Base-by-base conservation (phyloP, 75 land plant species). In the Selaginella moellendorffii region DNA sequence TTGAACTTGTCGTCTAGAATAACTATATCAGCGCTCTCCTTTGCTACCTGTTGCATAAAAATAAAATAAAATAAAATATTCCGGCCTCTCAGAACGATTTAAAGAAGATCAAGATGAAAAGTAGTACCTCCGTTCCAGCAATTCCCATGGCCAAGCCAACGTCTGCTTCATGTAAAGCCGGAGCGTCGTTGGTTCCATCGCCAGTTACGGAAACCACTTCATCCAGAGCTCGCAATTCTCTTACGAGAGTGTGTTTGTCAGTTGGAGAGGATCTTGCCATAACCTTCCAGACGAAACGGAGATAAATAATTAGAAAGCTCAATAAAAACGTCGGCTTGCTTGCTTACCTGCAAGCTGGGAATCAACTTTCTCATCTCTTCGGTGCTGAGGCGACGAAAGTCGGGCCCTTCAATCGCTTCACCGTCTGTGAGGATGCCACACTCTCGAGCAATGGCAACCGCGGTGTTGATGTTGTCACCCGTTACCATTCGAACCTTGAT, bases 81-180 rank as follows among this genome's bases (percentile, higher is more conserved):
- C n/a, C n/a, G n/a, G n/a, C n/a, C n/a, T n/a, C n/a, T n/a, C n/a
- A n/a, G n/a, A n/a, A n/a, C n/a, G n/a, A 58, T 9, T 9, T 9
- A 19, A 58, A 2, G 61, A 53, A 58, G 2, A 8, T 28, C 2
- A 14, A 21, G 61, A 58, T 12, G 20, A n/a, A 8, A 17, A 68
- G 67, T 14, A 24, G 79, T 36, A 89, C 98, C 98, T 93, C 98
- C 26, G 98, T 93, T 61, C 98, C 98, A 65, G 90, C 80, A 62
- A 93, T 93, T 24, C 98, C 98, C 98, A 93, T 93, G 31, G 98
- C 96, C 64, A 93, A 78, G 54, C 98, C 98, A 67, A 93, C 88
- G 70, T 92, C 97, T 59, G 97, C 95, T 69, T 92, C 97, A 73
- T 88, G 93, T 66, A 91, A 83, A 10, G 97, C 97, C 56, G 97